A percentile compares a stretch with the other conserved stretches of the same genome.
phyloP scores from a whole-genome alignment of 2,329 filamentous ascomycete genomes.

The Biscogniauxia sp. region DNA sequence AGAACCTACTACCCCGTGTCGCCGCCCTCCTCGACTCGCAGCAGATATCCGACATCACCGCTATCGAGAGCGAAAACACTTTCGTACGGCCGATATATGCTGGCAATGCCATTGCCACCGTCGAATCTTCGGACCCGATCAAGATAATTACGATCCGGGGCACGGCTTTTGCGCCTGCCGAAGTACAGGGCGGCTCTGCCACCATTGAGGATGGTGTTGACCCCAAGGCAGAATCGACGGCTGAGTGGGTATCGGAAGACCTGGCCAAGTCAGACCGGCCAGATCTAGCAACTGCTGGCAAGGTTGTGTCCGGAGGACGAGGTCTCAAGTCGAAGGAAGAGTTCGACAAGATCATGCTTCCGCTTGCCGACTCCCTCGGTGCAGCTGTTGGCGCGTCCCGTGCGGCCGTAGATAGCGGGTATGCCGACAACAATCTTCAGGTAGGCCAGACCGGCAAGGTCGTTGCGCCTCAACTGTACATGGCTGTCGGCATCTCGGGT shows the following conservation, averaged over 20 bases:
- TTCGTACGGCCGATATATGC: slow-evolving; percentile 97
- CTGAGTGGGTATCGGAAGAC: slow-evolving; percentile 93
- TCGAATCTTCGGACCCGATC: slow-evolving; percentile 80
- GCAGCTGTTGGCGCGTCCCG: slow-evolving; percentile 95
- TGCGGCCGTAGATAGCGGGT: slow-evolving; percentile 94
- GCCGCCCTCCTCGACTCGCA: slow-evolving; percentile 89
- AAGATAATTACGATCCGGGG: slow-evolving; percentile 93
- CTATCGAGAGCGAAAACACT: slow-evolving; percentile 84
- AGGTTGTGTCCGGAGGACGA: slow-evolving; percentile 89
- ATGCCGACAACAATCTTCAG: slow-evolving; percentile 97
- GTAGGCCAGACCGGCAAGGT: slow-evolving; percentile 99
- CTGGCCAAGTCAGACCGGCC: slow-evolving; percentile 91
- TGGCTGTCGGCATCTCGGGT: slow-evolving; percentile 93
- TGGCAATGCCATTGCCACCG: slow-evolving; percentile 93
- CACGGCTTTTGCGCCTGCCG: slow-evolving; percentile 80
- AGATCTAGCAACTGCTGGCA: slow-evolving; percentile 83
- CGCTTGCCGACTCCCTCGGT: slow-evolving; percentile 86
- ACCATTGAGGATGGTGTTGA: slow-evolving; percentile 78
- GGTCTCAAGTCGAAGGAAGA: slow-evolving; percentile 98
- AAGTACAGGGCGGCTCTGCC: slow-evolving; percentile 70
- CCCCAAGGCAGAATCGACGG: slow-evolving; percentile 68
- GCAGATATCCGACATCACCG: slow-evolving; percentile 89
- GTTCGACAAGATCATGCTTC: slow-evolving; percentile 89
- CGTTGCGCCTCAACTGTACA: slow-evolving; percentile 90
- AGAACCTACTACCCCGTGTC: slow-evolving; percentile 88